Evolutionary conservation across 306 rosid species (phyloP).

Genomic region (Chamaecrista fasciculata): DNA sequence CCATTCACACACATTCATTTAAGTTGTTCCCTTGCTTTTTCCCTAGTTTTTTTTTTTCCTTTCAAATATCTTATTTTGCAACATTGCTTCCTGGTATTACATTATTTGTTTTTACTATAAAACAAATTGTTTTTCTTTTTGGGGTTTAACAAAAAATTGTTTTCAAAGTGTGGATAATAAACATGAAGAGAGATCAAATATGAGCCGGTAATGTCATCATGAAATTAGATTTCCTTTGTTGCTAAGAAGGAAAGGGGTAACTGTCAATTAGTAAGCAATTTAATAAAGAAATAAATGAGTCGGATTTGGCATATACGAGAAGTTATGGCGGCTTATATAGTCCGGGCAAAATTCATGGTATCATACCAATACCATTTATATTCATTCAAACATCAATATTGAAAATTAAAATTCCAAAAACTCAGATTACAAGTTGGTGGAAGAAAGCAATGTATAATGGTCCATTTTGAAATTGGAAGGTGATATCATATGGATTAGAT

Average conservation of each 20-base stretch:
- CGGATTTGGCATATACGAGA: background rate
- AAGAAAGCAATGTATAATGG: background rate
- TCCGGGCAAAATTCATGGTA: background rate
- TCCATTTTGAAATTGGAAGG: background rate
- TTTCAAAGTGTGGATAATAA: background rate
- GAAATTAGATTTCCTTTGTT: background rate
- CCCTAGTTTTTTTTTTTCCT: background rate
- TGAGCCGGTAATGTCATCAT: no score
- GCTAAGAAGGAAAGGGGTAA: background rate
- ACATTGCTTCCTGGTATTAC: no score
- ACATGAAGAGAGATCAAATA: background rate
- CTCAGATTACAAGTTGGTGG: background rate
- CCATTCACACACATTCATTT: background rate
- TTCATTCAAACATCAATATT: conserved; percentile 9
- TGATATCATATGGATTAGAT: background rate
- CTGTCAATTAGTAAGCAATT: background rate
- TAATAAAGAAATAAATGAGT: background rate
- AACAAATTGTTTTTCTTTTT: no score
- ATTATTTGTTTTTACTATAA: background rate
- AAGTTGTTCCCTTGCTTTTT: background rate
- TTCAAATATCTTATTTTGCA: background rate
- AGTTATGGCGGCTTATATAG: background rate
- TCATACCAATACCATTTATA: background rate
- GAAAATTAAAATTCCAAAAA: background rate
- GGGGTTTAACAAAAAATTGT: no score